Evolutionary conservation across 2,329 filamentous ascomycete species (phyloP).

Genomic region (Sporothrix humicola): DNA sequence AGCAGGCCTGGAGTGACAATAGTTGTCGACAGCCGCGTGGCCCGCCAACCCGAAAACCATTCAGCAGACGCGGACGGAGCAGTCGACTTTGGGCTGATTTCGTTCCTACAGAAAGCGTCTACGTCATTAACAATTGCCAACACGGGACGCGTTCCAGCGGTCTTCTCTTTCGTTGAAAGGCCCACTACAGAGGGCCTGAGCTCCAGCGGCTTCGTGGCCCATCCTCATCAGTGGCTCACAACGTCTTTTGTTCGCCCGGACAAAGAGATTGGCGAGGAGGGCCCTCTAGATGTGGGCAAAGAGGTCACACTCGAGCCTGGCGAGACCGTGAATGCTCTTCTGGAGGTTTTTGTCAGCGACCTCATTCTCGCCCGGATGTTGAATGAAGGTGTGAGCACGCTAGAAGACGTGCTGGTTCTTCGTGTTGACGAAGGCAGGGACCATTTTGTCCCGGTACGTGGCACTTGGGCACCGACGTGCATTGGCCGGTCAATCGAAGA

Average conservation of each 20-base stretch:
- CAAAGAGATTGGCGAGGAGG: slow-evolving; percentile 42
- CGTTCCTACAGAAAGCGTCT: slow-evolving; percentile 69
- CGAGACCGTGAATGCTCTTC: slow-evolving; percentile 73
- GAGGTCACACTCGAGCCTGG: slow-evolving; percentile 79
- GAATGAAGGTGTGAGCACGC: slow-evolving; percentile 67
- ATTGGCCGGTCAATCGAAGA: slow-evolving; percentile 89
- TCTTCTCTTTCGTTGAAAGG: slow-evolving; percentile 78
- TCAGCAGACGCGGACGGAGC: slow-evolving; percentile 41
- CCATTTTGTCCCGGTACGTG: slow-evolving; percentile 85
- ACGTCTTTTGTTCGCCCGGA: slow-evolving; percentile 66
- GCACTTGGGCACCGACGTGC: slow-evolving; percentile 77
- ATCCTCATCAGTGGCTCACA: slow-evolving; percentile 68
- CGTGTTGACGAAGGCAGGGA: slow-evolving; percentile 84
- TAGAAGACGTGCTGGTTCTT: slow-evolving; percentile 89
- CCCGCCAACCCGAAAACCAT: slow-evolving; percentile 40
- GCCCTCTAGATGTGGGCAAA: slow-evolving; percentile 50
- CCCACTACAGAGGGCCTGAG: slow-evolving; percentile 57
- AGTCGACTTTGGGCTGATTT: slow-evolving; percentile 79
- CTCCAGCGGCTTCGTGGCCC: slow-evolving; percentile 44
- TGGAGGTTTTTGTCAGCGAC: slow-evolving; percentile 71
- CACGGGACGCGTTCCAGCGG: slow-evolving; percentile 81
- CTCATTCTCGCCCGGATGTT: slow-evolving; percentile 69
- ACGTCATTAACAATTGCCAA: slow-evolving; percentile 85
- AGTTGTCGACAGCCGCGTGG: slow-evolving; percentile 68
- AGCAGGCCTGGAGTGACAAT: slow-evolving; percentile 53